phyloP scores from a whole-genome alignment of 805 yeast genomes.

The Metschnikowia chrysomelidarum region DNA sequence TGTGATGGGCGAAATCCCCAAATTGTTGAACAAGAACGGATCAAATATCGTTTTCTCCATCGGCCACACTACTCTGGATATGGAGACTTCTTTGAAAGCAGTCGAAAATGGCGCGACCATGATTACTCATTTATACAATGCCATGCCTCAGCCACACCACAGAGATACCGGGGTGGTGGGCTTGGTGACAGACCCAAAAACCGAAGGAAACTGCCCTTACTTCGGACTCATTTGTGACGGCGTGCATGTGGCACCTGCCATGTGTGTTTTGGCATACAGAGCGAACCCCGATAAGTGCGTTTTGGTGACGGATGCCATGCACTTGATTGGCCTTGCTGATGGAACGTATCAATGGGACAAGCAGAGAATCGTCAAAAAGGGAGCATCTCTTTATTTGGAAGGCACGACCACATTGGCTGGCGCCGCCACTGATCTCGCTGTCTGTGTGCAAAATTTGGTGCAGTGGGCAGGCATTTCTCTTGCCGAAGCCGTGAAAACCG shows the following conservation, averaged over 20 bases:
- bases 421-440: slow-evolving; percentile 54
- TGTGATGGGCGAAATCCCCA: slow-evolving; percentile 42
- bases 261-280: slow-evolving; percentile 48
- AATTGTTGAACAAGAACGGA: slow-evolving; percentile 23
- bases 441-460: slow-evolving; percentile 49
- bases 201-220: slow-evolving; percentile 35
- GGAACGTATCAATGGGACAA: slow-evolving; percentile 55
- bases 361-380: slow-evolving; percentile 47
- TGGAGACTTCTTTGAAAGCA: slow-evolving; percentile 41
- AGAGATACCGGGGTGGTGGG: slow-evolving; percentile 59
- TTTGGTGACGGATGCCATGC: slow-evolving; percentile 60
- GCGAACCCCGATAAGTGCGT: slow-evolving; percentile 53
- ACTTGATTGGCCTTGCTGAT: slow-evolving; percentile 53
- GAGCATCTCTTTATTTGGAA: slow-evolving; percentile 45
- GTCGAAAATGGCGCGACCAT: slow-evolving; percentile 52
- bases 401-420: slow-evolving; percentile 62
- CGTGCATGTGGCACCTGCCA: slow-evolving; percentile 56
- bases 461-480: slow-evolving; percentile 48
- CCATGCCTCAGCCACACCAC: slow-evolving; percentile 62
- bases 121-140: slow-evolving; percentile 61
- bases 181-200: slow-evolving; percentile 33
- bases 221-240: slow-evolving; percentile 59
- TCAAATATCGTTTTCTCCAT: slow-evolving; percentile 41
- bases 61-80: slow-evolving; percentile 47
- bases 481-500: slow-evolving; percentile 54